phyloP scores from a whole-genome alignment of 2,329 filamentous ascomycete species.

The Colletotrichum agaves region DNA sequence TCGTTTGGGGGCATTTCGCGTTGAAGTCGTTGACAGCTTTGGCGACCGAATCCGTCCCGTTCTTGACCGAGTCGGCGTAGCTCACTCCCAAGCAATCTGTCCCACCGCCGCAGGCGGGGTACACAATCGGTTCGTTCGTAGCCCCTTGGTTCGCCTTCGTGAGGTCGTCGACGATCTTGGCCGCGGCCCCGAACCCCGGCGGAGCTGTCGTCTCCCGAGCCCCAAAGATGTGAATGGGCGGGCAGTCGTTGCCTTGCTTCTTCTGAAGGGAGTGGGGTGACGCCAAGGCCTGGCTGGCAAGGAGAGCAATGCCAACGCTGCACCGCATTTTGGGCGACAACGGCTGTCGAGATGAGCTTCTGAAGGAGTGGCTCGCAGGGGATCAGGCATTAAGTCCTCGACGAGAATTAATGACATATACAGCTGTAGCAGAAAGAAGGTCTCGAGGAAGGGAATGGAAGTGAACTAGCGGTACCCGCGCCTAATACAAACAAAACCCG shows the following conservation, averaged over 20 bases:
- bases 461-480: not conserved
- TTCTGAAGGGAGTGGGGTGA: not conserved
- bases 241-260: constrained; percentile 44
- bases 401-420: not conserved
- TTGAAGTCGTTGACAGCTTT: constrained; percentile 69
- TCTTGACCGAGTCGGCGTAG: constrained; percentile 68
- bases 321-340: constrained; percentile 23
- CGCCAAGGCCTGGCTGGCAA: constrained; percentile 28
- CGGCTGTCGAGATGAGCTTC: constrained; percentile 2
- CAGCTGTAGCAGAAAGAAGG: not conserved
- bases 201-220: constrained; percentile 61
- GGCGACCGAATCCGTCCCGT: constrained; percentile 68
- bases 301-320: constrained; percentile 13
- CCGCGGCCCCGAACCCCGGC: constrained; percentile 63
- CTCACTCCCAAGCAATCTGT: constrained; percentile 65
- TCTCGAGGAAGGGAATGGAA: not conserved
- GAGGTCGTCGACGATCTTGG: constrained; percentile 61
- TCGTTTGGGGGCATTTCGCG: constrained; percentile 63
- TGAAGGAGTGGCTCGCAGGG: not conserved
- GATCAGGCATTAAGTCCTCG: constrained; percentile 13
- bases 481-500: not conserved
- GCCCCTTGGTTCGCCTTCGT: constrained; percentile 58
- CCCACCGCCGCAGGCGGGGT: constrained; percentile 73
- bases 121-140: constrained; percentile 65
- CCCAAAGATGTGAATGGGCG: constrained; percentile 57